Base-by-base conservation (phyloP, 169 alveolate genomes). In the Blepharisma undulans region DNA sequence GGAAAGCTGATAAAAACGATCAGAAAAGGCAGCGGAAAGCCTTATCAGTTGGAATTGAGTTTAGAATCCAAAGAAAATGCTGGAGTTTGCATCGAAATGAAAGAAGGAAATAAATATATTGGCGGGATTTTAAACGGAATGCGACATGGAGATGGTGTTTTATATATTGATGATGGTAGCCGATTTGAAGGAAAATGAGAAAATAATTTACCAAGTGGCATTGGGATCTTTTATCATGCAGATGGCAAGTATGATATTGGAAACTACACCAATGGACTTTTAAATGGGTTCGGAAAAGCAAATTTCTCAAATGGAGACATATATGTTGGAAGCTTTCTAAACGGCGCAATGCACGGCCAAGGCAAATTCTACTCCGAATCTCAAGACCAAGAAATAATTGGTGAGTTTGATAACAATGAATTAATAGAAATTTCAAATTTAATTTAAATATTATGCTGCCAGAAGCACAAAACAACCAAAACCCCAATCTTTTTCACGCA, bases 91-190 rank as follows among this genome's bases (percentile, higher is more conserved):
- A 29, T 78, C 5, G 66, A 78, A 29, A 78, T 78, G 86, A 32
- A 22, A 27, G 77, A 82, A 36, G 89, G 89, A 34, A 82, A 33
- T 7, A 82, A 82, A 30, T 82, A 82, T 60, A 33, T 33, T 48
- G 89, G 89, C 27, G 89, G 77, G 60, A 72, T 82, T 21, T 22
- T 82, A 72, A 27, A 82, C 25, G 89, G 89, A 21, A 21, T 48
- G 25, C 32, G 89, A n/a, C 76, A 82, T 32, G 89, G 89, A 36
- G 60, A 82, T 60, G 89, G 89, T 2, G 89, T 82, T 34, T n/a
- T 82, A 19, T 82, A 82, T 60, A 4, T 82, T 21, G 27, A 33
- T 22, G 36, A 82, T 8, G 89, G 89, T 34, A 72, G 89, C 7
- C 33, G 77, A 10, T 33, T 82, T 10, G 89, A 82, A 82, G 89